Evolutionary conservation across 805 yeast species (phyloP), one percentile per base, ranked within the genome.

Genomic region (Candida michaelii): DNA sequence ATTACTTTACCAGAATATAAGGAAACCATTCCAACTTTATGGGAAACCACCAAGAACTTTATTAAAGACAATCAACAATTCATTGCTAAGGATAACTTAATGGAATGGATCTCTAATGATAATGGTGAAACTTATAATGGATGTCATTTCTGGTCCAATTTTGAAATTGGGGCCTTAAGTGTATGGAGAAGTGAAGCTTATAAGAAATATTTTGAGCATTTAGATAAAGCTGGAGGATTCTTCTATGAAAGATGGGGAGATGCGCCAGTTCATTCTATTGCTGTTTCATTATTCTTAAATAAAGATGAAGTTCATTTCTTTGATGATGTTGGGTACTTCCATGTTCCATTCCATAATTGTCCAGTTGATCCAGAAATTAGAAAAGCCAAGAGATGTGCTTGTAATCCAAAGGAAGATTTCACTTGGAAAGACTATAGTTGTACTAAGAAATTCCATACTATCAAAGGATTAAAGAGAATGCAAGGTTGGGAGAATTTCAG

Each of bases 211-310:
- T 89, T 89, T 54, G 84, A 85, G 14, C 69, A 74, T 53, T 75
- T 89, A 56, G 96, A 89, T 64, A 63, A 77, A 48, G 77, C 83
- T 12, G 96, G 96, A 61, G 96, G 96, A n/a, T 89, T 89, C 69
- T 89, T 85, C 69, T 89, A 88, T 63, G 89, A 85, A 71, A 77
- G 96, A 65, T 87, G 95, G 96, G 95, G 96, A 54, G 96, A 88
- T 64, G 96, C 95, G 19, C 96, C 96, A 27, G 83, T 88, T 38
- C 96, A 88, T 63, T 85, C 95, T 5, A 82, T 88, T 55, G 96
- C 93, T 24, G 96, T 87, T 15, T 70, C 93, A 4, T 68, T 89
- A 50, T 85, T 89, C 68, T 59, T 87, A 62, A 80, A 85, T 42
- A 79, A 76, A 60, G 80, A 78, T 47, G 71, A 82, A 56, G 66